Percentiles rank a stretch among this genome's conserved stretches.
These are phyloP conservation scores for Wickerhamiella bombiphila DNA, from an alignment of 805 yeast genomes.

Conservation along the genomic window DNA sequence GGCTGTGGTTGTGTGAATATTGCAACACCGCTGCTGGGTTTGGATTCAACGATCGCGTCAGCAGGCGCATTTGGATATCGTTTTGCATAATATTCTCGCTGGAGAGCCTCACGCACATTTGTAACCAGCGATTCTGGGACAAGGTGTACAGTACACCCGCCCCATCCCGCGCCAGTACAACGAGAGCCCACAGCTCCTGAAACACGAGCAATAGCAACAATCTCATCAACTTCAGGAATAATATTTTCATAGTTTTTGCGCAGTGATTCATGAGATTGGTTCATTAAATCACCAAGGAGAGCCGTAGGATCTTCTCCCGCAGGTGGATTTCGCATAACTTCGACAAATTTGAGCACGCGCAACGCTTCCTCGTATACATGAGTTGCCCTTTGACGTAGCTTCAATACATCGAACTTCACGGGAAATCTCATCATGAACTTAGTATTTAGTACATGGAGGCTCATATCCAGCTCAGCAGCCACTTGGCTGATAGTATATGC, in stretches of 20 bases:
- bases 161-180: slow-evolving; percentile 72
- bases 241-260: slow-evolving; percentile 38
- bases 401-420: slow-evolving; percentile 41
- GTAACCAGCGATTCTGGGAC: slow-evolving; percentile 32
- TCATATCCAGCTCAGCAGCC: slow-evolving; percentile 29
- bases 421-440: slow-evolving; percentile 39
- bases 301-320: slow-evolving; percentile 25
- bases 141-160: slow-evolving; percentile 58
- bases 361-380: slow-evolving; percentile 52
- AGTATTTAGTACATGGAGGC: slow-evolving; percentile 30
- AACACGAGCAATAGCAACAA: slow-evolving; percentile 38
- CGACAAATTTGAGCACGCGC: slow-evolving; percentile 39
- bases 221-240: slow-evolving; percentile 36
- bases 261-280: slow-evolving; percentile 43
- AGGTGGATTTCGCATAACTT: slow-evolving; percentile 23
- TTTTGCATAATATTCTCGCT: slow-evolving; percentile 35
- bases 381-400: slow-evolving; percentile 41
- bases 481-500: slow-evolving; percentile 41
- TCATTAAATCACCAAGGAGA: slow-evolving; percentile 41
- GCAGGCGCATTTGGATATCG: slow-evolving; percentile 35
- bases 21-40: slow-evolving; percentile 15
- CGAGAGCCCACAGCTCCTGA: slow-evolving; percentile 54
- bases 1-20: slow-evolving; percentile 3
- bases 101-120: slow-evolving; percentile 30
- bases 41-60: slow-evolving; percentile 16